phyloP scores from a whole-genome alignment of 2,329 filamentous ascomycete genomes.

The Volutella citrinella region DNA sequence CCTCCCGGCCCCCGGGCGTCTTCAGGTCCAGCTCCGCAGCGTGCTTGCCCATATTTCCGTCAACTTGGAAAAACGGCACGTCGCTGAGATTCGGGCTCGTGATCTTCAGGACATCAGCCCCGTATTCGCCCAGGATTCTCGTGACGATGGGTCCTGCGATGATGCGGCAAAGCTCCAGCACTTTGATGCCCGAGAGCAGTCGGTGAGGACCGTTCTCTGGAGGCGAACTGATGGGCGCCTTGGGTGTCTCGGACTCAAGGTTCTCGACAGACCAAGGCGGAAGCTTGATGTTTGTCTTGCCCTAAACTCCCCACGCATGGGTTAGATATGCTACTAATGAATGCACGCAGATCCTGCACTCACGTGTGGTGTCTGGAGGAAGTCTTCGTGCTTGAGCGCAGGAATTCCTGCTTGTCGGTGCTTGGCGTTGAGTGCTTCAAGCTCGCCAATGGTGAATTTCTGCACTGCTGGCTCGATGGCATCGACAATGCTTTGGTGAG shows the following conservation, averaged over 20 bases:
- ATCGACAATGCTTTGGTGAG: conserved; percentile 57
- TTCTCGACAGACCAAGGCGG: conserved; percentile 49
- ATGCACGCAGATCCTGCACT: too few species aligned
- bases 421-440: conserved; percentile 56
- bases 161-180: conserved; percentile 72
- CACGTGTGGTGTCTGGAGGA: conserved; percentile 48
- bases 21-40: conserved; percentile 63
- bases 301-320: too few species aligned
- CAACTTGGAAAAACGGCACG: conserved; percentile 69
- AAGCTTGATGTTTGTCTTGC: conserved; percentile 36
- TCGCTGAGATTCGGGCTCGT: conserved; percentile 67
- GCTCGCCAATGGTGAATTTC: conserved; percentile 49
- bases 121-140: conserved; percentile 70
- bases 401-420: conserved; percentile 58
- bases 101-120: conserved; percentile 70
- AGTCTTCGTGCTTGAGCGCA: conserved; percentile 58
- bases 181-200: conserved; percentile 60
- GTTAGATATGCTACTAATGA: too few species aligned
- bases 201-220: conserved; percentile 18
- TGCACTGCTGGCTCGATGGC: conserved; percentile 58
- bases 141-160: conserved; percentile 74
- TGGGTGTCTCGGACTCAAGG: conserved; percentile 49
- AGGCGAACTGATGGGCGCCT: conserved; percentile 34
- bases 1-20: conserved; percentile 45
- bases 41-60: conserved; percentile 71